These are phyloP conservation scores for Solanum chacoense DNA, from an alignment of 305 asterid species.

Conservation along the genomic window DNA sequence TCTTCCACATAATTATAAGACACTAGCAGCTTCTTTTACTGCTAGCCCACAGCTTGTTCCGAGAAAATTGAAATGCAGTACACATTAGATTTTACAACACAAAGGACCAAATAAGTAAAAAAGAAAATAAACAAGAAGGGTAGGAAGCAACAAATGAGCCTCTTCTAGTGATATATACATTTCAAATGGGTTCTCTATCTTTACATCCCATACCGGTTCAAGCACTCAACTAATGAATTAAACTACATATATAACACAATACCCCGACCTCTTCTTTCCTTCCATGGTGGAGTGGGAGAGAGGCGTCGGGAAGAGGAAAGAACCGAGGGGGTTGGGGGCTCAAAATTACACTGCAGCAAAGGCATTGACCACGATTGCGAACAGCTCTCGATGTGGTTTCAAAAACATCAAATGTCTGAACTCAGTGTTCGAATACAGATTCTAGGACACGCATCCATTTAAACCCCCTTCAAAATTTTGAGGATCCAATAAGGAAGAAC, in stretches of 20 bases:
- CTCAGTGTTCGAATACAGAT: neutral
- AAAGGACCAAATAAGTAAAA: neutral
- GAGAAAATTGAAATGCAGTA: neutral
- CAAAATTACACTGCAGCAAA: neutral
- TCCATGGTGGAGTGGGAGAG: neutral
- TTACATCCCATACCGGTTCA: constrained; percentile 1
- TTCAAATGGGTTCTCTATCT: neutral
- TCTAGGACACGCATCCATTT: neutral
- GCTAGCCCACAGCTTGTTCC: neutral
- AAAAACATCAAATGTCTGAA: neutral
- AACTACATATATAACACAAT: neutral
- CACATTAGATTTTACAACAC: neutral
- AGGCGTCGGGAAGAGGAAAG: neutral
- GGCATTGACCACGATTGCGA: neutral
- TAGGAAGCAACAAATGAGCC: neutral
- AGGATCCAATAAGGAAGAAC: neutral
- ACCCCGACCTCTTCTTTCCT: neutral
- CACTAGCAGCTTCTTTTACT: neutral
- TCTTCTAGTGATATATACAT: constrained; percentile 2
- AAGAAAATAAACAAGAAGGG: neutral
- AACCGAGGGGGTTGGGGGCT: neutral
- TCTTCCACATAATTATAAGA: neutral
- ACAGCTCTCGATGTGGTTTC: neutral
- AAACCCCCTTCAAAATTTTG: neutral
- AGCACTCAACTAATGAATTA: neutral